Percentiles rank a stretch among this genome's conserved stretches.
phyloP scores from a whole-genome alignment of 2,329 filamentous ascomycete species.

The Talaromyces pinophilus region DNA sequence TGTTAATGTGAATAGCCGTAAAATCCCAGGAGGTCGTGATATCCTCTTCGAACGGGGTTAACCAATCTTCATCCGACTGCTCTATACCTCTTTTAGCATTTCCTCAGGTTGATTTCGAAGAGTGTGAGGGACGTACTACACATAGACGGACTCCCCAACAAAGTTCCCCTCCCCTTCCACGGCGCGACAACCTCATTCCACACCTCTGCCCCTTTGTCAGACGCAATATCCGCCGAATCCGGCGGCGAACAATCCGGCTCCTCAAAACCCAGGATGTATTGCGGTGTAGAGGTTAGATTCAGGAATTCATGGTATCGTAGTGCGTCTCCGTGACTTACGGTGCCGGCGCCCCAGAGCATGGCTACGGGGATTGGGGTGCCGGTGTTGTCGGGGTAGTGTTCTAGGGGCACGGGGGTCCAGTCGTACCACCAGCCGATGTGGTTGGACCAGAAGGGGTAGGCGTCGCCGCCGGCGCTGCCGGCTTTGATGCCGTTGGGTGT shows the following conservation, averaged over 20 bases:
- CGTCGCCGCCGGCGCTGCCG: constrained; percentile 18
- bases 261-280: constrained; percentile 2
- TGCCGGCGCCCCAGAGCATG: constrained; percentile 20
- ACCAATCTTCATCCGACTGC: constrained; percentile 19
- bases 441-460: constrained; percentile 12
- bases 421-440: constrained; percentile 21
- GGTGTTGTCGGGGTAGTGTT: constrained; percentile 11
- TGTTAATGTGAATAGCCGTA: constrained; percentile 18
- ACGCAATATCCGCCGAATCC: constrained; percentile 11
- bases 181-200: constrained; percentile 16
- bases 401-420: background rate
- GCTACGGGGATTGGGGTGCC: background rate
- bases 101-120: too few relatives aligned
- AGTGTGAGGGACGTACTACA: constrained; percentile 1
- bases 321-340: constrained; percentile 2
- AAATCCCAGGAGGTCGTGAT: constrained; percentile 14
- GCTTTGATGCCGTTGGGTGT: constrained; percentile 20
- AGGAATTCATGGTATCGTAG: constrained; percentile 6
- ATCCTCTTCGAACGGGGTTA: constrained; percentile 5
- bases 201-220: background rate
- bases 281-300: background rate
- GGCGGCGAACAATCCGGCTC: constrained; percentile 17
- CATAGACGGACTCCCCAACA: constrained; percentile 19
- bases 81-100: background rate
- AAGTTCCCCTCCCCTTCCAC: background rate